These are phyloP conservation scores for Carallia brachiata DNA, from an alignment of 345 rosid species.

Conservation along the genomic window DNA sequence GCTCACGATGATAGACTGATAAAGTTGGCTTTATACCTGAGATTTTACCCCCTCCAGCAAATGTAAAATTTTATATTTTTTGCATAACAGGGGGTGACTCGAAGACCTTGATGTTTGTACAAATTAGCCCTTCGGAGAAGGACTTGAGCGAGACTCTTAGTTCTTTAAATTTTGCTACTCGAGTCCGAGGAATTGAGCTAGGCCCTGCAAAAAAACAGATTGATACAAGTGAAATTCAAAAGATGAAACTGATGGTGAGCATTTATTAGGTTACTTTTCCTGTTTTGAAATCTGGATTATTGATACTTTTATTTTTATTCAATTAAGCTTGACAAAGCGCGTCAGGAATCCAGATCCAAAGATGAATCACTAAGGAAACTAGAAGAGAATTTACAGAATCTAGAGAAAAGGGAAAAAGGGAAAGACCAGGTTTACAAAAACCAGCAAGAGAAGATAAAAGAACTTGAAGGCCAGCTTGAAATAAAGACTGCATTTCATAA, in stretches of 20 bases:
- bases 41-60: too few relatives aligned
- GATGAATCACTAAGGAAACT: slow-evolving; percentile 74
- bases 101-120: slow-evolving; percentile 90
- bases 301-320: not conserved
- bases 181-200: slow-evolving; percentile 86
- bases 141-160: slow-evolving; percentile 85
- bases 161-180: slow-evolving; percentile 83
- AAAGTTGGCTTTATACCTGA: too few relatives aligned
- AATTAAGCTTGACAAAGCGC: slow-evolving; percentile 71
- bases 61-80: not conserved
- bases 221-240: slow-evolving; percentile 76
- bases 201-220: slow-evolving; percentile 81
- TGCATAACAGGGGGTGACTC: slow-evolving; percentile 78
- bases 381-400: slow-evolving; percentile 70
- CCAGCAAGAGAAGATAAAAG: slow-evolving; percentile 76
- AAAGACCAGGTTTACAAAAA: slow-evolving; percentile 59
- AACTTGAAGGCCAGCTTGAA: slow-evolving; percentile 73
- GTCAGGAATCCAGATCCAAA: slow-evolving; percentile 70
- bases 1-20: not conserved
- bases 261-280: slow-evolving; percentile 3
- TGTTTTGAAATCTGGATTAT: not conserved
- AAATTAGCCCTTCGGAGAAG: slow-evolving; percentile 87
- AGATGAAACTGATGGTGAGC: slow-evolving; percentile 64
- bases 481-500: slow-evolving; percentile 36
- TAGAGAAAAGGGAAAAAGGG: slow-evolving; percentile 64